A percentile compares a stretch with the other conserved stretches of the same genome.
These are phyloP conservation scores for Tylopilus sp. DNA, from an alignment of 1,284 basidiomycete species.

Conservation along the genomic window DNA sequence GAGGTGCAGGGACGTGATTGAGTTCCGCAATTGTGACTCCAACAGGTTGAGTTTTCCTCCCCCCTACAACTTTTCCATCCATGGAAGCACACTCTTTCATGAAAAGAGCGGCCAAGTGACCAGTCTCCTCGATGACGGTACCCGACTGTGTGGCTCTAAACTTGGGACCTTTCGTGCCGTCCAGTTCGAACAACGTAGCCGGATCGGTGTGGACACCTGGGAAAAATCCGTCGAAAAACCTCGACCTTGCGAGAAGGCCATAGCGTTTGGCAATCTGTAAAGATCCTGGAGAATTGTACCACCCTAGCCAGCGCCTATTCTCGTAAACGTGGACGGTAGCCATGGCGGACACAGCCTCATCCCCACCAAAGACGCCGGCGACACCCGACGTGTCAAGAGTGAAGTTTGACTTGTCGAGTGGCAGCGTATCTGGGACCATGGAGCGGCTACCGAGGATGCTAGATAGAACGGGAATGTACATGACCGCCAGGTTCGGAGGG, in stretches of 20 bases:
- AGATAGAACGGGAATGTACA: slow-evolving; percentile 1
- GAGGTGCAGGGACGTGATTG: neutral
- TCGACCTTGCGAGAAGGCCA: neutral
- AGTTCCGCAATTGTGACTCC: neutral
- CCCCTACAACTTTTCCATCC: neutral
- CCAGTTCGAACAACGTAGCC: neutral
- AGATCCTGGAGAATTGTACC: neutral
- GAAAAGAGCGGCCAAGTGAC: neutral
- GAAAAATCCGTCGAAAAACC: neutral
- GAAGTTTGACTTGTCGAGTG: slow-evolving; percentile 23
- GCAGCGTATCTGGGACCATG: slow-evolving; percentile 5
- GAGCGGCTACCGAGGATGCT: slow-evolving; percentile 19
- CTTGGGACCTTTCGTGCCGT: neutral
- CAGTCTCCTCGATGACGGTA: neutral
- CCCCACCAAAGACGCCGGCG: neutral
- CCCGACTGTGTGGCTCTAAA: neutral
- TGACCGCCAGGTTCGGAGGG: neutral
- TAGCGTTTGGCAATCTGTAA: neutral
- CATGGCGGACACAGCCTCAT: neutral
- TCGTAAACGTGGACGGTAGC: neutral
- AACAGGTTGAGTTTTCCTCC: neutral
- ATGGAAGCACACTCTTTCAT: neutral
- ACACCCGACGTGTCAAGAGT: slow-evolving; percentile 1
- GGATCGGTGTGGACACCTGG: neutral
- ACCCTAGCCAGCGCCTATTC: neutral